A percentile compares a stretch with the other conserved stretches of the same genome.
phyloP scores from a whole-genome alignment of 2,329 filamentous ascomycete genomes.

The Colletotrichum plurivorum region DNA sequence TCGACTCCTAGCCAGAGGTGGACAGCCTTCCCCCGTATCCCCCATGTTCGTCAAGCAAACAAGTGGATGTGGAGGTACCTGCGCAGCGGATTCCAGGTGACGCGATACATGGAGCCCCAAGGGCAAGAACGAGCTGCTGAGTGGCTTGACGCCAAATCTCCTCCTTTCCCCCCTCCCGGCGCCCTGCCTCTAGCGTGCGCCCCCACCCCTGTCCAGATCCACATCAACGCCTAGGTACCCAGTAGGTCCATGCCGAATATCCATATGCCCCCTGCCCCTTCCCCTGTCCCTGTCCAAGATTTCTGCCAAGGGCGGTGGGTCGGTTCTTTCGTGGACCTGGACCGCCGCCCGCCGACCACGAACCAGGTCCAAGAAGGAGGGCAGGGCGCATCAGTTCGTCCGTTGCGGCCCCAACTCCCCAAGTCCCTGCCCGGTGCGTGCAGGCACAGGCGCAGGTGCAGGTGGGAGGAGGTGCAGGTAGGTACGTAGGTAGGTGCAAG shows the following conservation, averaged over 20 bases:
- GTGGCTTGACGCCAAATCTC: conserved; percentile 40
- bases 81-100: too few species aligned
- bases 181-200: too few species aligned
- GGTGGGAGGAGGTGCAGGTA: too few species aligned
- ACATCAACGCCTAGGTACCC: not conserved
- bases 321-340: conserved; percentile 1
- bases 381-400: conserved; percentile 2
- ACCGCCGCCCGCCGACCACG: conserved; percentile 7
- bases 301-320: conserved; percentile 21
- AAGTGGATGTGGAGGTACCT: not conserved
- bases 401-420: not conserved
- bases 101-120: too few species aligned
- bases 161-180: conserved; percentile 29
- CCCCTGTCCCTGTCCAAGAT: conserved; percentile 11
- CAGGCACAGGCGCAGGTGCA: too few species aligned
- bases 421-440: not conserved
- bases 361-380: conserved; percentile 32
- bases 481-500: too few species aligned
- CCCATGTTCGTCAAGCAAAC: conserved; percentile 13
- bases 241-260: not conserved
- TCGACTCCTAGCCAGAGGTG: not conserved
- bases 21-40: not conserved
- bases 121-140: conserved; percentile 7
- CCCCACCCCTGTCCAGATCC: conserved; percentile 22
- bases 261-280: not conserved